phyloP scores from a whole-genome alignment of 768 basidiomycete species.

The Albatrellus ellisii region DNA sequence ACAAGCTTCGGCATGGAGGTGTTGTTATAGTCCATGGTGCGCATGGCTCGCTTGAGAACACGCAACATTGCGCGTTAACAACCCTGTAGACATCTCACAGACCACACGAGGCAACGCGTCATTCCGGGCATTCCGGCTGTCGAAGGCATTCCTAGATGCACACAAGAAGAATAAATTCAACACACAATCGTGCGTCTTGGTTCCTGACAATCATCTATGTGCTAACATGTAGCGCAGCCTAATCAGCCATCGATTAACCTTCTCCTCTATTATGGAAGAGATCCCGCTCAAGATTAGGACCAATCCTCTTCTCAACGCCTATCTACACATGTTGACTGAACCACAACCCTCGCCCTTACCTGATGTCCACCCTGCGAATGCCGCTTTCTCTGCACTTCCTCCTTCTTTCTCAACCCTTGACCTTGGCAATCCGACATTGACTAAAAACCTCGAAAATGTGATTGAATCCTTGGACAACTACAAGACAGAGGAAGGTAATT shows the following conservation, averaged over 20 bases:
- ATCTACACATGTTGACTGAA: constrained; percentile 52
- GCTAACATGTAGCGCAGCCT: constrained; percentile 32
- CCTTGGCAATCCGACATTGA: constrained; percentile 55
- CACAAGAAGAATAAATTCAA: constrained; percentile 79
- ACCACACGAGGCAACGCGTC: constrained; percentile 74
- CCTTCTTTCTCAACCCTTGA: constrained; percentile 59
- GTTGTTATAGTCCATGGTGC: constrained; percentile 76
- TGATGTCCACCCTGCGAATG: constrained; percentile 24
- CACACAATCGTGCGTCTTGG: constrained; percentile 51
- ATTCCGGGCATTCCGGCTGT: constrained; percentile 82
- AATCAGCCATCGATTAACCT: constrained; percentile 68
- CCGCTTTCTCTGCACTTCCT: constrained; percentile 25
- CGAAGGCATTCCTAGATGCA: constrained; percentile 66
- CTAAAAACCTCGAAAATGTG: constrained; percentile 71
- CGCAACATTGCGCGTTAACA: not conserved
- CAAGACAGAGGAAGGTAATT: constrained; percentile 84
- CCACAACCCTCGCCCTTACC: constrained; percentile 27
- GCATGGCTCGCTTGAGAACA: no score
- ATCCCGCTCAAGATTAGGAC: constrained; percentile 77
- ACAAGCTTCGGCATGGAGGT: constrained; percentile 76
- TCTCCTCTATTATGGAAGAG: constrained; percentile 77
- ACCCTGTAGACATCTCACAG: constrained; percentile 60
- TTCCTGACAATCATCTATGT: not conserved
- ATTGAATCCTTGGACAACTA: constrained; percentile 78
- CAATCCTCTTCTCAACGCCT: constrained; percentile 67